Base-by-base conservation (phyloP, 148 eudicot genomes). In the Cornus controversa region DNA sequence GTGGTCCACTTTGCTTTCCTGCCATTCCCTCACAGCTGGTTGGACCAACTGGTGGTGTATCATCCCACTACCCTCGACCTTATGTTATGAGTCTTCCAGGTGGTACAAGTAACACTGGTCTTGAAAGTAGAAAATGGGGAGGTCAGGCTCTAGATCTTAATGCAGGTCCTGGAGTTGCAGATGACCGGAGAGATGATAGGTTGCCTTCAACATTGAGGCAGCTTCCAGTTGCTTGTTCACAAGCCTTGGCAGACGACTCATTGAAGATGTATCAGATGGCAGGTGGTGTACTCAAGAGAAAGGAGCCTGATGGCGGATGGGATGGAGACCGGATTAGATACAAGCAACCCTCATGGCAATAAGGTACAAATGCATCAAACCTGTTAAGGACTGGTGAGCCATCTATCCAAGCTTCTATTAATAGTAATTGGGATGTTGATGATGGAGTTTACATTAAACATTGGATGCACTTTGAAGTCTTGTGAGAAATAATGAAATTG, bases 301-400 rank as follows among this genome's bases (percentile, higher is more conserved):
- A 86, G 81, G 99, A 95, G 68, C 94, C 92, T 15, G 97, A 95
- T 8, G 88, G 94, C 28, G 94, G 96, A 26, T 84, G 93, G 93
- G 88, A 83, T 31, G 74, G 84, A 29, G 97, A 94, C 42, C 87
- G 85, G 80, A 77, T 84, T 78, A 86, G 83, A 80, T 82, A 69
- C 80, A 91, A 89, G 79, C 94, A 86, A 74, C 81, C 90, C 29
- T 82, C 94, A 23, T 91, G 94, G 97, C 94, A 85, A 84, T 89
- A 86, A 79, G 25, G 53, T 34, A 53, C 36, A 26, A 64, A 71
- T 53, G 13, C 18, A 5, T 42, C n/a, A 62, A 14, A 14, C 65
- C 28, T 67, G 75, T 5, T 73, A 65, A 71, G 34, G 34, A 63
- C 78, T 82, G 76, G 83, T 72, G 85, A 80, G 79, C 70, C 37